A percentile compares a stretch with the other conserved stretches of the same genome.
These are phyloP conservation scores for Salix koriyanagi DNA, from an alignment of 345 rosid genomes.

Conservation along the genomic window DNA sequence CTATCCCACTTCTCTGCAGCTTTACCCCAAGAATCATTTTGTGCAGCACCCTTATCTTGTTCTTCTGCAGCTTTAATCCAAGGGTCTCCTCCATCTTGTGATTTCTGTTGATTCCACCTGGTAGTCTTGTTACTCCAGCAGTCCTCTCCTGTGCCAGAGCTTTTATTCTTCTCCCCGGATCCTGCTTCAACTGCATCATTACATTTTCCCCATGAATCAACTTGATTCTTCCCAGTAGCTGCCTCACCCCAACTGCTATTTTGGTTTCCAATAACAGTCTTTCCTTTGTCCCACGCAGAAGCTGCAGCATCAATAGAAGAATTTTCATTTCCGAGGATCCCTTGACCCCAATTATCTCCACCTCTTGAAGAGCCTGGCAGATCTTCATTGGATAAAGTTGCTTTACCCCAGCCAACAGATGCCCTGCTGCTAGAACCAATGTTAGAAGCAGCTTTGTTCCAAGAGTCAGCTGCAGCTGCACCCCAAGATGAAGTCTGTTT, in stretches of 20 bases:
- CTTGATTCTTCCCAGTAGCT: constrained; percentile 6
- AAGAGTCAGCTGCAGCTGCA: constrained; percentile 35
- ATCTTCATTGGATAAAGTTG: constrained; percentile 20
- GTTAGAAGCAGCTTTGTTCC: constrained; percentile 49
- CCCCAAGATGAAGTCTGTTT: constrained; percentile 51
- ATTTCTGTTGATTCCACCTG: constrained; percentile 9
- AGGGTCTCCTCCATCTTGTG: background rate
- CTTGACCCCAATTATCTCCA: constrained; percentile 34
- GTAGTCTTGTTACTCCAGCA: background rate
- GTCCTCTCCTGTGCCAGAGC: constrained; percentile 2
- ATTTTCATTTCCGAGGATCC: constrained; percentile 18
- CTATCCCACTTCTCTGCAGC: constrained; percentile 17
- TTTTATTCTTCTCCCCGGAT: constrained; percentile 19
- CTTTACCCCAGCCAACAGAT: constrained; percentile 50
- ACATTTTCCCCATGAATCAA: constrained; percentile 24
- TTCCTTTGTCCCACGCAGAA: constrained; percentile 35
- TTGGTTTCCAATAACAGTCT: constrained; percentile 12
- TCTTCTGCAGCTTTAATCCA: constrained; percentile 19
- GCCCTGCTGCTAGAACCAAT: constrained; percentile 28
- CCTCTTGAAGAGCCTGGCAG: constrained; percentile 19
- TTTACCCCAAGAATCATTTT: constrained; percentile 22
- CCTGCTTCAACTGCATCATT: constrained; percentile 21
- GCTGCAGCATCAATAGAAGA: constrained; percentile 32
- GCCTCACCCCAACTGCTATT: constrained; percentile 23
- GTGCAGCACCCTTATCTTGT: background rate